These are phyloP conservation scores for Candida chauliodis DNA, from an alignment of 805 yeast species.

Conservation along the genomic window DNA sequence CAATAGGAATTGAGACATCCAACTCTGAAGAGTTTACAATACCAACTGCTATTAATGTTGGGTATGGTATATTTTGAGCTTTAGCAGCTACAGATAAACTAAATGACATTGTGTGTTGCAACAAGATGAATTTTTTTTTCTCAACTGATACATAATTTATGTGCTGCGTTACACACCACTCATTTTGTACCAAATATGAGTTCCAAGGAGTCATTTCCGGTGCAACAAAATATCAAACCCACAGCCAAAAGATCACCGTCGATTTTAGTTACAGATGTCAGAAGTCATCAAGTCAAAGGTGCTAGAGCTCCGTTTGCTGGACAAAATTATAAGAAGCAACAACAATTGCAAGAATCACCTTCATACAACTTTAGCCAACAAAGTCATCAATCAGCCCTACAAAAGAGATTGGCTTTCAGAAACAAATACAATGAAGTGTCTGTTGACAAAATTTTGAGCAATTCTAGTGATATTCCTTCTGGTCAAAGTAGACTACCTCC, in stretches of 20 bases:
- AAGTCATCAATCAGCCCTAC: constrained; percentile 22
- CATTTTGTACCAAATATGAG: too few species aligned
- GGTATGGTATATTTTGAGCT: constrained; percentile 79
- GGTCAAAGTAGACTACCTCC: constrained; percentile 54
- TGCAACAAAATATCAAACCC: constrained; percentile 28
- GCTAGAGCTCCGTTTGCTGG: constrained; percentile 83
- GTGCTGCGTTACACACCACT: too few species aligned
- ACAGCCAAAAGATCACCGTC: constrained; percentile 90
- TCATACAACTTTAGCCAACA: constrained; percentile 12
- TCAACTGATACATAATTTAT: not conserved
- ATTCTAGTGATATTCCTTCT: constrained; percentile 84
- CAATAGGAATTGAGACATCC: constrained; percentile 50
- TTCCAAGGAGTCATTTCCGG: not conserved
- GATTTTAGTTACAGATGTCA: constrained; percentile 84
- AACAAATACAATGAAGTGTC: constrained; percentile 71
- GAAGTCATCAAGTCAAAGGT: constrained; percentile 50
- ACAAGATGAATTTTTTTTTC: not conserved
- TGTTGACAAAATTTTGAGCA: constrained; percentile 72
- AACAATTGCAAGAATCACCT: constrained; percentile 19
- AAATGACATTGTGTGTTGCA: constrained; percentile 32
- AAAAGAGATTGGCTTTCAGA: constrained; percentile 25
- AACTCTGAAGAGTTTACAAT: constrained; percentile 49
- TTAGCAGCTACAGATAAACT: constrained; percentile 74
- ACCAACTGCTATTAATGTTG: constrained; percentile 73
- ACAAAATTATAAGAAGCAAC: constrained; percentile 41